Percentiles rank a stretch among this genome's conserved stretches.
These are phyloP conservation scores for Neoscytalidium dimidiatum DNA, from an alignment of 2,329 filamentous ascomycete genomes.

Conservation along the genomic window DNA sequence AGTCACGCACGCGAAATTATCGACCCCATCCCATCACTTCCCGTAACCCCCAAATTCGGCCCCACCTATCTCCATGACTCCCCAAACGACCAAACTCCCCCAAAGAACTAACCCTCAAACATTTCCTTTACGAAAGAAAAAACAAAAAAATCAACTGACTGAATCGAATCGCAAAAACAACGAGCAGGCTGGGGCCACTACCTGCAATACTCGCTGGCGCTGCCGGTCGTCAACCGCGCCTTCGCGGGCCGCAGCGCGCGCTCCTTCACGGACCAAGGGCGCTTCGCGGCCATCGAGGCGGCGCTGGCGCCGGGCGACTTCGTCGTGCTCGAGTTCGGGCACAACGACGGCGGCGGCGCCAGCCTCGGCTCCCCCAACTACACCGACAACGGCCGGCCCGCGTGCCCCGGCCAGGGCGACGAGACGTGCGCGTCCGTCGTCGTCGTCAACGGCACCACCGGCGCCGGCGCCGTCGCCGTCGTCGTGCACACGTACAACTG, in stretches of 20 bases:
- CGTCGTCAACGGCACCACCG: slow-evolving; percentile 53
- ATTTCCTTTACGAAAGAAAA: background rate
- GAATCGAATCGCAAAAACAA: background rate
- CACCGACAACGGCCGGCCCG: slow-evolving; percentile 63
- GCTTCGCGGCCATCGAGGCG: slow-evolving; percentile 60
- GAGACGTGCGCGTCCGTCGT: slow-evolving; percentile 58
- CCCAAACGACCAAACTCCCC: too few species aligned
- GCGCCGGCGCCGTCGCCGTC: too few species aligned
- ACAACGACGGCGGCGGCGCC: slow-evolving; percentile 64
- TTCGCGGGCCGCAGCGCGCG: slow-evolving; percentile 67
- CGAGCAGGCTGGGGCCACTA: slow-evolving; percentile 63
- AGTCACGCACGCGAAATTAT: too few species aligned
- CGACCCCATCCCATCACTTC: too few species aligned
- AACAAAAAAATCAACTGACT: background rate
- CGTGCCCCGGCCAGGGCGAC: slow-evolving; percentile 57
- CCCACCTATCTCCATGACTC: too few species aligned
- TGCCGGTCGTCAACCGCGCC: slow-evolving; percentile 63
- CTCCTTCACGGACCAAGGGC: slow-evolving; percentile 66
- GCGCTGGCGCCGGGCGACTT: slow-evolving; percentile 60
- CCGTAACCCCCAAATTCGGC: too few species aligned
- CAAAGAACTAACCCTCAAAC: too few species aligned
- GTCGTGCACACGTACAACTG: slow-evolving; percentile 63
- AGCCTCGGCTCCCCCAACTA: slow-evolving; percentile 41
- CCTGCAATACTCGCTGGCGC: slow-evolving; percentile 54
- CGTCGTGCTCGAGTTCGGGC: slow-evolving; percentile 71